Evolutionary conservation across 2,329 filamentous ascomycete species (phyloP), one percentile per base, ranked within the genome.

Genomic region (Cryphonectria carpinicola): DNA sequence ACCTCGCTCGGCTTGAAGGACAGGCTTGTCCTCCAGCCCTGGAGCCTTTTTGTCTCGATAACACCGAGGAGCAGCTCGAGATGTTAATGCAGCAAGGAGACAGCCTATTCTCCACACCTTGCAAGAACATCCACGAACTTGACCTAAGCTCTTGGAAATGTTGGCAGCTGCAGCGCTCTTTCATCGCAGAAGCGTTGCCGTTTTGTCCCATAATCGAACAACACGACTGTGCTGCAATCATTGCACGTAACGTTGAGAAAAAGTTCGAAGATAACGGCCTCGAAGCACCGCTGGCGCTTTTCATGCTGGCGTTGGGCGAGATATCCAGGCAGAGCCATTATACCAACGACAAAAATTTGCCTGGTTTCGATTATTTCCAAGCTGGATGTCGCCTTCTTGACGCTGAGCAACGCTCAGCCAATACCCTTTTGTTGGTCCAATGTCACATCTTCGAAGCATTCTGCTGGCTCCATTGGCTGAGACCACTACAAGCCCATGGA

Each of bases 121-220:
- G 37, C 52, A 62, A 32, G 37, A 56, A 7, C 25, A 58, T 35
- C 8, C 28, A 4, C 56, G 35, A 28, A 41, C 60, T 76, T 4
- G 72, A 73, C 32, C 66, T 74, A 25, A 63, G 66, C 14, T 63
- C 64, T 10, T 52, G 68, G 39, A 62, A 63, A 1, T 73, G 72
- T 28, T 72, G 70, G 65, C 69, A 67, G 25, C 58, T 74, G 11
- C 68, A 74, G 46, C 70, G 74, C 17, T n/a, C 68, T 6, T 76
- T 75, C 58, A 65, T 69, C 13, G 46, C 64, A 13, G 68, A 75
- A 19, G 74, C 74, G 1, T 62, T 76, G 17, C 74, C 73, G 4
- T 76, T 72, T 73, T 75, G 71, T 61, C 74, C 74, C 17, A 74
- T 76, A 46, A 70, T 76, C n/a, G 73, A 74, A 60, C 72, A 72